Conservation (phyloP, 2,329 filamentous ascomycete species). For the Sclerotinia minor region DNA sequence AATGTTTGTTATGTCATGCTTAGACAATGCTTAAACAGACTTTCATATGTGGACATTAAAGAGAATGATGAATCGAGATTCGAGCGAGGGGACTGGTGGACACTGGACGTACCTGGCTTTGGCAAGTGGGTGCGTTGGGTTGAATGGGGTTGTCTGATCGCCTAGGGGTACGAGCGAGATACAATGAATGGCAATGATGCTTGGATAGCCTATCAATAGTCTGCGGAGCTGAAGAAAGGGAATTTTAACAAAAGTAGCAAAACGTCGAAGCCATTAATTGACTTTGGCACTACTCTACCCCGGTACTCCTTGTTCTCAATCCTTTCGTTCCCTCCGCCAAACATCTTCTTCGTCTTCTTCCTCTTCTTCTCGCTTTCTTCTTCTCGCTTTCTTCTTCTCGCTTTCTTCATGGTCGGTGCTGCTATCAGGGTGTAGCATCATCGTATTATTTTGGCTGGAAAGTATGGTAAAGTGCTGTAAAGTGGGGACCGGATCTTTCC, state of each 20-base stretch:
- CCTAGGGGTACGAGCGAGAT: neutral
- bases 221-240: neutral
- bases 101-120: neutral
- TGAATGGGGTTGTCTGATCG: neutral
- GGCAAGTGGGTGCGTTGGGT: neutral
- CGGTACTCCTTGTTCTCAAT: neutral
- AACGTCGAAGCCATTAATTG: neutral
- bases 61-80: neutral
- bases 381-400: too few species aligned
- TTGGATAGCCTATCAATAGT: neutral
- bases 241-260: neutral
- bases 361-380: neutral
- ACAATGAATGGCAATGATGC: neutral
- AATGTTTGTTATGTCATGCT: conserved; percentile 6
- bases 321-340: neutral
- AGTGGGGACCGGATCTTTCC: conserved; percentile 20
- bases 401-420: neutral
- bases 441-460: conserved; percentile 12
- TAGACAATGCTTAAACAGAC: neutral
- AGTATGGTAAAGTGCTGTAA: conserved; percentile 7
- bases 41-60: conserved; percentile 10
- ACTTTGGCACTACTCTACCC: neutral
- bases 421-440: neutral
- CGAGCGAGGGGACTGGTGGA: neutral
- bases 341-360: too few species aligned